These are phyloP conservation scores for Hydrangea macrophylla DNA, from an alignment of 148 eudicot species.

Conservation along the genomic window DNA sequence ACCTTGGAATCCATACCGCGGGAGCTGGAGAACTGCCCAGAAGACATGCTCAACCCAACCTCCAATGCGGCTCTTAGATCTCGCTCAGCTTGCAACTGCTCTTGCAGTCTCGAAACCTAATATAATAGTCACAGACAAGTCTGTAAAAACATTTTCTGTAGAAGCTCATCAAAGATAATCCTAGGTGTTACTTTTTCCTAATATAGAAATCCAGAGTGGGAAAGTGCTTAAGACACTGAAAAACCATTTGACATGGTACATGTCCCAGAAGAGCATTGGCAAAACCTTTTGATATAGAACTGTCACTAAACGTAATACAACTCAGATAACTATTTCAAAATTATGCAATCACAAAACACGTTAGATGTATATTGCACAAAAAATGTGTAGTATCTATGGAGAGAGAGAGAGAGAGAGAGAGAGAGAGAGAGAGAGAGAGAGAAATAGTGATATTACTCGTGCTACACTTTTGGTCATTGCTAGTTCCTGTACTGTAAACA, in stretches of 20 bases:
- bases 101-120: slow-evolving; percentile 94
- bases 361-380: no score
- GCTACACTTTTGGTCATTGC: no score
- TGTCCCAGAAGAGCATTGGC: not conserved
- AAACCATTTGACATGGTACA: not conserved
- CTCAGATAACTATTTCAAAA: not conserved
- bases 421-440: no score
- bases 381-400: no score
- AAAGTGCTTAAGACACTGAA: not conserved
- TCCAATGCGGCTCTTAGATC: slow-evolving; percentile 95
- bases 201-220: not conserved
- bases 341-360: not conserved
- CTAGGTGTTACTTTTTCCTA: not conserved
- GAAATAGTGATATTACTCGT: not conserved
- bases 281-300: not conserved
- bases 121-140: slow-evolving; percentile 13
- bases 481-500: no score
- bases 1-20: slow-evolving; percentile 97
- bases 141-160: slow-evolving; percentile 1
- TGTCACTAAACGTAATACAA: not conserved
- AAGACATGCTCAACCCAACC: slow-evolving; percentile 97
- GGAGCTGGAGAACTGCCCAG: slow-evolving; percentile 73
- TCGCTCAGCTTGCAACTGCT: slow-evolving; percentile 98
- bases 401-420: no score
- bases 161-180: not conserved